phyloP scores from a whole-genome alignment of 441 rosid genomes.

The Populus tomentosa region DNA sequence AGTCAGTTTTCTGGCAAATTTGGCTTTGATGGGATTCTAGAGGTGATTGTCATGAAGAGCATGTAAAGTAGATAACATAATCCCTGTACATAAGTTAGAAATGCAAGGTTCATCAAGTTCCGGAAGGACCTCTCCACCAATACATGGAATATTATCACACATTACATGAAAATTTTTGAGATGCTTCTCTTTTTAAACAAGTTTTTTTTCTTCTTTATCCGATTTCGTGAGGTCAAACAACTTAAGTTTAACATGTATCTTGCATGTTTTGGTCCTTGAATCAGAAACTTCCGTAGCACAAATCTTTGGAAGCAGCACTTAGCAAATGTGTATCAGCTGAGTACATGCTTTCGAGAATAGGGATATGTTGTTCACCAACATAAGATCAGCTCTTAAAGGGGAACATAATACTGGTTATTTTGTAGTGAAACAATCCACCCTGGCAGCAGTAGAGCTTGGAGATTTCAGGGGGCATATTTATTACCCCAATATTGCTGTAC shows the following conservation, averaged over 20 bases:
- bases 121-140: not conserved
- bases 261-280: too few species aligned
- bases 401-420: too few species aligned
- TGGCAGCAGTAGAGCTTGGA: not conserved
- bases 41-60: conserved; percentile 56
- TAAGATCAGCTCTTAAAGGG: too few species aligned
- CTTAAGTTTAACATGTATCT: too few species aligned
- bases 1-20: conserved; percentile 47
- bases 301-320: too few species aligned
- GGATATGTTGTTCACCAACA: too few species aligned
- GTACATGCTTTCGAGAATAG: too few species aligned
- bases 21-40: conserved; percentile 59
- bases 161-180: not conserved
- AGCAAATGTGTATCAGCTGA: too few species aligned
- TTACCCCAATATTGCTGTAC: not conserved
- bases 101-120: too few species aligned
- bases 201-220: not conserved
- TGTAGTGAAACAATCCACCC: not conserved
- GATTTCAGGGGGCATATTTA: not conserved
- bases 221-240: not conserved
- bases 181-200: not conserved
- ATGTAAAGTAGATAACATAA: not conserved
- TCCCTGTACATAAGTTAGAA: not conserved
- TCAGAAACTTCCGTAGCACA: too few species aligned
- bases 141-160: too few species aligned